Percentiles rank a stretch among this genome's conserved stretches.
These are phyloP conservation scores for Suillus cothurnatus DNA, from an alignment of 768 basidiomycete genomes.

Conservation along the genomic window DNA sequence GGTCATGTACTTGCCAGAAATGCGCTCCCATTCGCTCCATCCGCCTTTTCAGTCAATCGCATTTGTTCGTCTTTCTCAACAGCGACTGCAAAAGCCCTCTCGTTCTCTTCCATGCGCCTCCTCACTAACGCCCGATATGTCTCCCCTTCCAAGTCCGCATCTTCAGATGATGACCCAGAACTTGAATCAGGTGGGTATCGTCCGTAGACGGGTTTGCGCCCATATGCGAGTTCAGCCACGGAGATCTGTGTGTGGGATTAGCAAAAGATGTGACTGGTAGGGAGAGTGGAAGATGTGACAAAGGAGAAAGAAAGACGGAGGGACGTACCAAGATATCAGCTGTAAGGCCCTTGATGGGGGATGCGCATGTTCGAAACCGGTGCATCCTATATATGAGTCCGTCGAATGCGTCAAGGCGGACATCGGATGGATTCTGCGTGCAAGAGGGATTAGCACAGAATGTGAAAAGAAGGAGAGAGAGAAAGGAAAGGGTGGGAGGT, in stretches of 20 bases:
- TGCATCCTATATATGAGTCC: conserved; percentile 75
- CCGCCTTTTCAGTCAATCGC: not conserved
- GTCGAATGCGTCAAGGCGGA: conserved; percentile 47
- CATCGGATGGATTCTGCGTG: conserved; percentile 55
- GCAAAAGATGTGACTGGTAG: conserved; percentile 30
- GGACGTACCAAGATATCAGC: conserved; percentile 73
- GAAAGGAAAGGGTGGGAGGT: no score
- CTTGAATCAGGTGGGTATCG: conserved; percentile 48
- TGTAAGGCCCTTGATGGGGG: conserved; percentile 84
- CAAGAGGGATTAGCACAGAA: no score
- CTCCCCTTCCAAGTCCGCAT: conserved; percentile 19
- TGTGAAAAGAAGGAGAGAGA: no score
- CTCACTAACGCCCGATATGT: conserved; percentile 21
- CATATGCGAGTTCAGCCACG: conserved; percentile 66
- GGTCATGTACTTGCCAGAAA: not conserved
- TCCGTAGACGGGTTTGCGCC: conserved; percentile 48
- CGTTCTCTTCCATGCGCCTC: not conserved
- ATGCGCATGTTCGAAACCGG: conserved; percentile 75
- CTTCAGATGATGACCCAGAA: not conserved
- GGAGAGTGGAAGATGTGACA: not conserved
- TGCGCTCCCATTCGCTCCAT: not conserved
- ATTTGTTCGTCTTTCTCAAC: not conserved
- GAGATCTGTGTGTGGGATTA: conserved; percentile 41
- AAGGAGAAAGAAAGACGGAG: conserved; percentile 20
- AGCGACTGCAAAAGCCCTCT: not conserved